Conservation (phyloP, 2,329 filamentous ascomycete genomes). For the Teratosphaeria nubilosa region DNA sequence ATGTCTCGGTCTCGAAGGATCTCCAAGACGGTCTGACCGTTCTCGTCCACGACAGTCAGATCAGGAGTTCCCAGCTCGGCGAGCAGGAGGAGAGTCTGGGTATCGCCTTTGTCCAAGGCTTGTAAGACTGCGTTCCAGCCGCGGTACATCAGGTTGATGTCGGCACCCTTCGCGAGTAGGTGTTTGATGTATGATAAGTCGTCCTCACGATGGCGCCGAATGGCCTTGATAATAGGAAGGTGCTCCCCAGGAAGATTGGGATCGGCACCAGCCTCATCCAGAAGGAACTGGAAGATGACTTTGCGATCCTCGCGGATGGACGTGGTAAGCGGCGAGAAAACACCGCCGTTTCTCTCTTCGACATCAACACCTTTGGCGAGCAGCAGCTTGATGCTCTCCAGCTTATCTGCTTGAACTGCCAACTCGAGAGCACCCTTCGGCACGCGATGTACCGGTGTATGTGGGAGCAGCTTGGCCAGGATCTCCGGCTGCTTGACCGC, state of each 20-base stretch:
- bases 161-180: slow-evolving; percentile 53
- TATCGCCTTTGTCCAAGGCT: slow-evolving; percentile 54
- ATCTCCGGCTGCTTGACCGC: slow-evolving; percentile 53
- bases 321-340: slow-evolving; percentile 60
- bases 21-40: slow-evolving; percentile 45
- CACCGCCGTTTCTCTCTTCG: slow-evolving; percentile 62
- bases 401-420: slow-evolving; percentile 56
- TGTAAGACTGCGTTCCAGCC: slow-evolving; percentile 58
- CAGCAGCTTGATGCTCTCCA: slow-evolving; percentile 57
- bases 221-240: slow-evolving; percentile 59
- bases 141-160: slow-evolving; percentile 58
- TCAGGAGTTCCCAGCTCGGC: slow-evolving; percentile 42
- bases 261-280: slow-evolving; percentile 53
- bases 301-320: slow-evolving; percentile 54
- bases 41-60: slow-evolving; percentile 44
- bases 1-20: slow-evolving; percentile 50
- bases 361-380: slow-evolving; percentile 55
- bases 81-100: slow-evolving; percentile 43
- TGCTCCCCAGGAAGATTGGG: slow-evolving; percentile 61
- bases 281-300: slow-evolving; percentile 51
- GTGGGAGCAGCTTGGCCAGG: slow-evolving; percentile 48
- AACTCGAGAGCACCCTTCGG: slow-evolving; percentile 59
- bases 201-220: slow-evolving; percentile 47
- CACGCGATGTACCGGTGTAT: slow-evolving; percentile 48
- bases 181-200: slow-evolving; percentile 53